phyloP scores from a whole-genome alignment of 805 yeast genomes.

The Zygoascus biomembranicola region DNA sequence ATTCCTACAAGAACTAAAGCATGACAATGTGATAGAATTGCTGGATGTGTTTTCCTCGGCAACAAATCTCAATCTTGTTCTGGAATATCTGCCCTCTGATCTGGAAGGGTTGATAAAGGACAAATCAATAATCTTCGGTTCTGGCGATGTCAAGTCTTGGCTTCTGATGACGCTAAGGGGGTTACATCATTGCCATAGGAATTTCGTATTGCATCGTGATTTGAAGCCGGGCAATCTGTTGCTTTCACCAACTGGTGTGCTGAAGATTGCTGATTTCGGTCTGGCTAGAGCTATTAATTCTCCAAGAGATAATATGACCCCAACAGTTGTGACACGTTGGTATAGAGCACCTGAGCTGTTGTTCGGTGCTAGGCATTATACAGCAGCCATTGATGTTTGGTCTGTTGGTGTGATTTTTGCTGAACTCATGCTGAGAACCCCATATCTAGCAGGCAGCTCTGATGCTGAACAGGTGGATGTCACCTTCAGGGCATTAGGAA shows the following conservation, averaged over 20 bases:
- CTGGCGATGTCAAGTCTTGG: slow-evolving; percentile 91
- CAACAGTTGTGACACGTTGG: slow-evolving; percentile 97
- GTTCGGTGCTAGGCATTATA: slow-evolving; percentile 81
- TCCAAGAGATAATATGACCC: slow-evolving; percentile 62
- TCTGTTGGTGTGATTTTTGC: slow-evolving; percentile 95
- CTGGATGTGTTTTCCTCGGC: slow-evolving; percentile 75
- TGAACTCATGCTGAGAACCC: slow-evolving; percentile 88
- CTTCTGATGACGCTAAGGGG: slow-evolving; percentile 90
- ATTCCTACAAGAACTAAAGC: slow-evolving; percentile 72
- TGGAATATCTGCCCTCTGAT: slow-evolving; percentile 90
- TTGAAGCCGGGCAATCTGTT: slow-evolving; percentile 87
- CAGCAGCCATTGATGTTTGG: slow-evolving; percentile 90
- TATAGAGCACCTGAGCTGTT: slow-evolving; percentile 92
- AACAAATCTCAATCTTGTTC: slow-evolving; percentile 67
- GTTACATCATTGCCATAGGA: slow-evolving; percentile 89
- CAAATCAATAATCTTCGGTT: slow-evolving; percentile 61
- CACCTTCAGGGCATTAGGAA: slow-evolving; percentile 93
- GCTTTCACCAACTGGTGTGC: slow-evolving; percentile 76
- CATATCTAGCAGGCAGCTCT: slow-evolving; percentile 88
- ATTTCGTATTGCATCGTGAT: slow-evolving; percentile 85
- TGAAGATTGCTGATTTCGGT: slow-evolving; percentile 97
- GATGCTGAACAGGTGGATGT: slow-evolving; percentile 85
- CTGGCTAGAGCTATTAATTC: slow-evolving; percentile 73
- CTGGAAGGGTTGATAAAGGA: slow-evolving; percentile 85
- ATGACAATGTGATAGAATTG: slow-evolving; percentile 75